phyloP scores from a whole-genome alignment of 1,284 basidiomycete genomes.

The Moesziomyces sp. region DNA sequence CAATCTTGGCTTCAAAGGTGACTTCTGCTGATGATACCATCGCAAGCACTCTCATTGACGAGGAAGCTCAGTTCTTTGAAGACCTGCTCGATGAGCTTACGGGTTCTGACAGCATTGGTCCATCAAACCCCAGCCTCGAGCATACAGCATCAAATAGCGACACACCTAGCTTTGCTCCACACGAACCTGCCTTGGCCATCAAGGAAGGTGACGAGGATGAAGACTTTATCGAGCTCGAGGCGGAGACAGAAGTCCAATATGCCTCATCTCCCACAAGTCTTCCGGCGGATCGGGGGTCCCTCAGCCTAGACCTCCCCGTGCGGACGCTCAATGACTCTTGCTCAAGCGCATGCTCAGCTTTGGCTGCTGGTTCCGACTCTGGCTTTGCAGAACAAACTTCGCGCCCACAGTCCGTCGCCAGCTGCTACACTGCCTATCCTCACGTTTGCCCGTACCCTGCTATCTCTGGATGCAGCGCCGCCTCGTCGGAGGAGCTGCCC shows the following conservation, averaged over 20 bases:
- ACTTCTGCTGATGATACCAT: not conserved
- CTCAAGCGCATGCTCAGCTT: conserved; percentile 6
- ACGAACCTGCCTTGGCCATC: not conserved
- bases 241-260: not conserved
- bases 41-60: conserved; percentile 5
- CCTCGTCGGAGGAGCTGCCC: conserved; percentile 44
- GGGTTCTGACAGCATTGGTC: conserved; percentile 9
- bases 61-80: conserved; percentile 48
- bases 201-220: conserved; percentile 4
- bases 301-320: not conserved
- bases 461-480: conserved; percentile 5
- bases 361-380: conserved; percentile 15
- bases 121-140: conserved; percentile 1
- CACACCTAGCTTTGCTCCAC: not conserved
- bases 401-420: conserved; percentile 20
- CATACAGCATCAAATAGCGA: not conserved
- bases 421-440: conserved; percentile 40
- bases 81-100: conserved; percentile 41
- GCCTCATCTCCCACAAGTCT: not conserved
- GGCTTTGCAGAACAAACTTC: conserved; percentile 36
- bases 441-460: conserved; percentile 47
- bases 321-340: conserved; percentile 14
- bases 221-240: conserved; percentile 38
- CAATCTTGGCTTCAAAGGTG: not conserved
- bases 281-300: not conserved